Conservation (phyloP, 805 yeast species). For the Cyberlindnera amylophila region DNA sequence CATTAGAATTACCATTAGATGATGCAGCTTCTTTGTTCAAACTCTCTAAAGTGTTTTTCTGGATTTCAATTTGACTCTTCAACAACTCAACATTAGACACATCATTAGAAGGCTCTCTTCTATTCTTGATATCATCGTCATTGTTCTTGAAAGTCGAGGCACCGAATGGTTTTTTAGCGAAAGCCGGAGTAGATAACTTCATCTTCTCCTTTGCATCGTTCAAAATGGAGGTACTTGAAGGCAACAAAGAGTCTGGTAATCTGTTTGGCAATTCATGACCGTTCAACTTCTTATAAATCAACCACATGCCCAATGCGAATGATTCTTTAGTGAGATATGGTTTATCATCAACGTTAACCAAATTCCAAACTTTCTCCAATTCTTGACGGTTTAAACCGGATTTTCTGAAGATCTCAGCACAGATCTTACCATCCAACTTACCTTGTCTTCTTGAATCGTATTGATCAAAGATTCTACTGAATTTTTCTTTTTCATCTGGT, state of each 20-base stretch:
- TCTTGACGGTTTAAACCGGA: conserved; percentile 85
- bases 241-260: conserved; percentile 85
- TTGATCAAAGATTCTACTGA: conserved; percentile 81
- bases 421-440: conserved; percentile 70
- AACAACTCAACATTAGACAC: conserved; percentile 41
- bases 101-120: conserved; percentile 31
- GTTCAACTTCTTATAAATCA: conserved; percentile 84
- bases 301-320: conserved; percentile 96
- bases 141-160: conserved; percentile 66
- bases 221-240: conserved; percentile 76
- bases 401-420: conserved; percentile 83
- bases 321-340: conserved; percentile 86
- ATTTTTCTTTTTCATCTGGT: conserved; percentile 79
- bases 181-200: conserved; percentile 21
- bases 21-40: conserved; percentile 32
- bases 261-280: conserved; percentile 81
- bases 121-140: conserved; percentile 61
- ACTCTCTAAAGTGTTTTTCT: conserved; percentile 66
- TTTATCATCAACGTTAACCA: conserved; percentile 76
- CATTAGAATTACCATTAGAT: conserved; percentile 31
- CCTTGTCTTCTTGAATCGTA: conserved; percentile 77
- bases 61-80: conserved; percentile 65
- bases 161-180: conserved; percentile 22
- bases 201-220: conserved; percentile 63
- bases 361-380: conserved; percentile 86